A percentile compares a stretch with the other conserved stretches of the same genome.
These are phyloP conservation scores for Ophiostoma himal-ulmi DNA, from an alignment of 2,329 filamentous ascomycete genomes.

Conservation along the genomic window DNA sequence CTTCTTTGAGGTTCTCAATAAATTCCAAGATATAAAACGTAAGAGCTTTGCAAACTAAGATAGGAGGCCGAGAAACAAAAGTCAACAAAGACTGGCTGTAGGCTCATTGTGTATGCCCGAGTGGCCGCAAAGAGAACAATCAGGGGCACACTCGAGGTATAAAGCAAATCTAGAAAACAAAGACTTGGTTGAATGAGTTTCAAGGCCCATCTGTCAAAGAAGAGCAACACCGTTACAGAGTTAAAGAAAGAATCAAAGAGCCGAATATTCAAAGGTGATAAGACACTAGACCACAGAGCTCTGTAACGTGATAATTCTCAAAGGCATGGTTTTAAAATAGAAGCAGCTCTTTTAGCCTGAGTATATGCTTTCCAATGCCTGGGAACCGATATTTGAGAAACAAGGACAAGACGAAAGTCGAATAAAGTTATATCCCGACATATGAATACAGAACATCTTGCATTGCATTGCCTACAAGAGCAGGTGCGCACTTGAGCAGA, in stretches of 20 bases:
- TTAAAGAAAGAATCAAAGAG: not conserved
- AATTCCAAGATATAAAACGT: not conserved
- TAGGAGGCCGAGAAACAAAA: not conserved
- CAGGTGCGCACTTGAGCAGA: not conserved
- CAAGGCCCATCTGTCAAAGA: not conserved
- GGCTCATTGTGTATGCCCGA: not conserved
- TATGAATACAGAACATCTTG: not conserved
- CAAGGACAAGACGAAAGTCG: too few relatives aligned
- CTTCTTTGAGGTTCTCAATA: not conserved
- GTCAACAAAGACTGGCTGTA: not conserved
- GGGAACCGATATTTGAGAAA: too few relatives aligned
- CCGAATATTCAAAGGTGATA: not conserved
- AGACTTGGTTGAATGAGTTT: not conserved
- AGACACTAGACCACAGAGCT: not conserved
- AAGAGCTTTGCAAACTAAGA: not conserved
- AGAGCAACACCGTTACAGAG: not conserved
- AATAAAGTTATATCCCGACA: not conserved
- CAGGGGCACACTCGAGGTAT: slow-evolving; percentile 1
- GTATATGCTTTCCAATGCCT: not conserved
- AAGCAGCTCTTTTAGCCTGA: not conserved
- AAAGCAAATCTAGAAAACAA: not conserved
- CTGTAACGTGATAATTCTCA: not conserved
- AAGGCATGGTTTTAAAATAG: not conserved
- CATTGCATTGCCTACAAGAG: not conserved
- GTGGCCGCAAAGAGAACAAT: slow-evolving; percentile 10